Conservation (phyloP, 148 eudicot genomes). For the Polygonum aviculare region DNA sequence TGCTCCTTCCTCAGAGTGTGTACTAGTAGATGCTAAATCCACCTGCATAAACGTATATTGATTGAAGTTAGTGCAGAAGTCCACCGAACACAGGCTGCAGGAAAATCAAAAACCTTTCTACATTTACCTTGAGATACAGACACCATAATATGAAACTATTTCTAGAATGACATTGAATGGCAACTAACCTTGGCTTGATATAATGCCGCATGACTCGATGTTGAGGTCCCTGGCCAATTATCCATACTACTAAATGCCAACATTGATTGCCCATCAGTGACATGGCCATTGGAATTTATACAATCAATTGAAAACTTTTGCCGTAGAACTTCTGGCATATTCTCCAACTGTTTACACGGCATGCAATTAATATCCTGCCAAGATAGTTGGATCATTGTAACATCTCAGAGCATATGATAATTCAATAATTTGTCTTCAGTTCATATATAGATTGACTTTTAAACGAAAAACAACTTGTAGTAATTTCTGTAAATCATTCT, state of each 20-base stretch:
- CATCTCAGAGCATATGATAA: neutral
- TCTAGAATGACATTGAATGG: neutral
- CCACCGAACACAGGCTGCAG: neutral
- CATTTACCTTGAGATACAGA: neutral
- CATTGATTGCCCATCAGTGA: slow-evolving; percentile 27
- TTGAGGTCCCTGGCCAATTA: slow-evolving; percentile 21
- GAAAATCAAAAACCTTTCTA: neutral
- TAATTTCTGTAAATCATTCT: neutral
- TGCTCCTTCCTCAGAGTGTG: slow-evolving; percentile 23
- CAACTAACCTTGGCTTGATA: slow-evolving; percentile 57
- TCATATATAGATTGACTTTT: neutral
- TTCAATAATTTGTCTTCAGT: neutral
- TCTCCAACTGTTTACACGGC: slow-evolving; percentile 71
- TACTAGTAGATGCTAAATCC: slow-evolving; percentile 20
- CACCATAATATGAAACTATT: neutral
- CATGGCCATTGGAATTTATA: slow-evolving; percentile 32
- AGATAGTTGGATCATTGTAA: neutral
- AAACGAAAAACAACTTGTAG: neutral
- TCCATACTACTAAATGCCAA: slow-evolving; percentile 23
- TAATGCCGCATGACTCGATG: slow-evolving; percentile 23
- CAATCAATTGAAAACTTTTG: slow-evolving; percentile 30
- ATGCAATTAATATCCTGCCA: slow-evolving; percentile 95
- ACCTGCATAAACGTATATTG: slow-evolving; percentile 31
- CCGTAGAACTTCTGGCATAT: slow-evolving; percentile 62
- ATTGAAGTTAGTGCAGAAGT: neutral